These are phyloP conservation scores for Athelia psychrophila DNA, from an alignment of 1,284 basidiomycete species.

Conservation along the genomic window DNA sequence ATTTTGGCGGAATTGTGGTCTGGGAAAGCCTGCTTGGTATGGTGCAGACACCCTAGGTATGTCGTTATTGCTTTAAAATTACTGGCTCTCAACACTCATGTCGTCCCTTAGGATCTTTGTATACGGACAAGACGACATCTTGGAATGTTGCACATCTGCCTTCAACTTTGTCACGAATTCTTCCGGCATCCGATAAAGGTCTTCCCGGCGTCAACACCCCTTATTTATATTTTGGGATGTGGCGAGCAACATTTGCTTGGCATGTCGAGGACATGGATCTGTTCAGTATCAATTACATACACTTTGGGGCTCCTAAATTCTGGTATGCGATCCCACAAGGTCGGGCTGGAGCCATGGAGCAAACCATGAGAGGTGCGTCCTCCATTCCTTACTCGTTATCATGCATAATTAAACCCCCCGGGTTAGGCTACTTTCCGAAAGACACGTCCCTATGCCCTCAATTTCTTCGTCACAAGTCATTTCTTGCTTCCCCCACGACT, in stretches of 20 bases:
- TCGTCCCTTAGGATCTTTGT: slow-evolving; percentile 70
- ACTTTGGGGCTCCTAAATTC: slow-evolving; percentile 95
- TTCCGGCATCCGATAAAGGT: slow-evolving; percentile 62
- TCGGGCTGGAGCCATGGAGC: slow-evolving; percentile 75
- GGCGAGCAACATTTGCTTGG: slow-evolving; percentile 98
- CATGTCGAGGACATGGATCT: slow-evolving; percentile 98
- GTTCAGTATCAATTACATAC: slow-evolving; percentile 98
- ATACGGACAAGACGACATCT: slow-evolving; percentile 72
- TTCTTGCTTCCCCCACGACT: slow-evolving; percentile 86
- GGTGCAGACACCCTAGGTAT: slow-evolving; percentile 91
- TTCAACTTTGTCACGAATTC: slow-evolving; percentile 83
- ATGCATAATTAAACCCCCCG: neutral
- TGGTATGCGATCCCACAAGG: slow-evolving; percentile 97
- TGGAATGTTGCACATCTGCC: slow-evolving; percentile 96
- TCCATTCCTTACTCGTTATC: slow-evolving; percentile 1
- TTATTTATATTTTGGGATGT: slow-evolving; percentile 99
- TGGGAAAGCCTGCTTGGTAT: slow-evolving; percentile 92
- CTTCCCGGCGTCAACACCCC: slow-evolving; percentile 97
- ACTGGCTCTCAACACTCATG: neutral
- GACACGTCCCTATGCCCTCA: slow-evolving; percentile 86
- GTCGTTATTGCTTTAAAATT: slow-evolving; percentile 15
- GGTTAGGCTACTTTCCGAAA: slow-evolving; percentile 79
- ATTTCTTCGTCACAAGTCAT: slow-evolving; percentile 96
- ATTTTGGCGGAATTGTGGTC: slow-evolving; percentile 90
- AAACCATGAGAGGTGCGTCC: slow-evolving; percentile 72